Percentiles rank a stretch among this genome's conserved stretches.
phyloP scores from a whole-genome alignment of 306 rosid genomes.

The Neltuma alba region DNA sequence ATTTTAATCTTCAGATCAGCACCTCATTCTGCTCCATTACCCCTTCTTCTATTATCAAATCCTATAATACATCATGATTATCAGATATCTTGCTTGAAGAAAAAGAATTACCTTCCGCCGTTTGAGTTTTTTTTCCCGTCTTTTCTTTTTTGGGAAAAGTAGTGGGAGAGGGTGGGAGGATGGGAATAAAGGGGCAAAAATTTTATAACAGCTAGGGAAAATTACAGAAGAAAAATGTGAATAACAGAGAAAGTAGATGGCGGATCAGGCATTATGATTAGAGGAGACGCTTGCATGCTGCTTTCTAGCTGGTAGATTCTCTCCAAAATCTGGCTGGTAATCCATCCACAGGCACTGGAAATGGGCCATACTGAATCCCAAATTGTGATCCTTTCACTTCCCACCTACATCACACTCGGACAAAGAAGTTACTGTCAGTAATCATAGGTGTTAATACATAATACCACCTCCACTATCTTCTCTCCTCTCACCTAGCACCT shows the following conservation, averaged over 20 bases:
- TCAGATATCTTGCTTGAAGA: constrained; percentile 18
- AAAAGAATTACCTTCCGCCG: constrained; percentile 19
- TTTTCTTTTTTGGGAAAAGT: constrained; percentile 10
- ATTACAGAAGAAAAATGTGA: constrained; percentile 17
- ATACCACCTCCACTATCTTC: neutral
- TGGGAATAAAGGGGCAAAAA: neutral
- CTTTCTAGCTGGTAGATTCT: constrained; percentile 50
- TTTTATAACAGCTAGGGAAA: neutral
- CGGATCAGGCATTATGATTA: constrained; percentile 11
- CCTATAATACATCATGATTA: constrained; percentile 21
- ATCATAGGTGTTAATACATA: neutral
- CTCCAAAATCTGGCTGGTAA: constrained; percentile 80
- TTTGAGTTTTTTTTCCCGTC: neutral
- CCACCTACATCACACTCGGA: constrained; percentile 62
- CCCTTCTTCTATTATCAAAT: neutral
- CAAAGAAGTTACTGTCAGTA: constrained; percentile 23
- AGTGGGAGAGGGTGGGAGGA: neutral
- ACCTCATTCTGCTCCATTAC: neutral
- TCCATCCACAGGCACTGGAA: constrained; percentile 83
- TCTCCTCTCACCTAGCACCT: constrained; percentile 15
- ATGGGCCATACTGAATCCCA: constrained; percentile 81
- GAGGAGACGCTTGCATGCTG: constrained; percentile 24
- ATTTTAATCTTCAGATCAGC: neutral
- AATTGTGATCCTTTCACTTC: constrained; percentile 69
- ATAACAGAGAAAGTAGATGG: constrained; percentile 26